Base-by-base conservation (phyloP, 2,329 filamentous ascomycete species). In the Aspergillus sp. region DNA sequence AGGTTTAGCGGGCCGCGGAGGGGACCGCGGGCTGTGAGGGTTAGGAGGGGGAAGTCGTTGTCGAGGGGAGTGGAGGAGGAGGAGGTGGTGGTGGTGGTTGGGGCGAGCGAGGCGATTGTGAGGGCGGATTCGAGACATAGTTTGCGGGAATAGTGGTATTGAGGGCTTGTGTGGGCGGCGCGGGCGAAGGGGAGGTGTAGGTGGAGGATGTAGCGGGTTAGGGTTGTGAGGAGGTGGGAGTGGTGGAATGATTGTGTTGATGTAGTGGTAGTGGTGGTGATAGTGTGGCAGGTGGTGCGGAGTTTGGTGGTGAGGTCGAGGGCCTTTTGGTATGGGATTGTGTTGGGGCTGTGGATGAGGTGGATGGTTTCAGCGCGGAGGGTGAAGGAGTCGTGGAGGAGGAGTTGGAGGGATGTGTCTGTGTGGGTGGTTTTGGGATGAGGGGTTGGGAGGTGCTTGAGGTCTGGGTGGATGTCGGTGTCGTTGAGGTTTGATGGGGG, bases 401-500 rank as follows among this genome's bases (percentile, higher is more conserved):
- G 32, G 11, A 66, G 53, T 54, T 71, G 71, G 15, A 70, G 56
- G 5, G 70, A 71, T 7, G 64, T 63, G 7, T 62, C 57, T 11
- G 70, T 70, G n/a, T 39, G 59, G 11, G 58, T 54, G 3, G 49
- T 41, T 39, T 25, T 53, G 30, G 68, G 64, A n/a, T 66, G 54
- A 21, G 54, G 25, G 32, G 41, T n/a, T 49, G 49, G 62, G 3
- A 61, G 17, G 38, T 54, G n/a, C 21, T 50, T 63, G 17, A 54
- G 65, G 15, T 58, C 57, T n/a, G 68, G 67, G 42, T 66, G 52
- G 17, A 72, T 62, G 51, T 71, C 65, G 13, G 41, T 23, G 54
- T 74, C 71, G 47, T 66, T 64, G 44, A 71, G 47, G 55, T 74
- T 74, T 8, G 57, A 57, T 11, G 71, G 71, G 13, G 44, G 19